Evolutionary conservation across 2,329 filamentous ascomycete species (phyloP).

Genomic region (Aspergillus candidus): DNA sequence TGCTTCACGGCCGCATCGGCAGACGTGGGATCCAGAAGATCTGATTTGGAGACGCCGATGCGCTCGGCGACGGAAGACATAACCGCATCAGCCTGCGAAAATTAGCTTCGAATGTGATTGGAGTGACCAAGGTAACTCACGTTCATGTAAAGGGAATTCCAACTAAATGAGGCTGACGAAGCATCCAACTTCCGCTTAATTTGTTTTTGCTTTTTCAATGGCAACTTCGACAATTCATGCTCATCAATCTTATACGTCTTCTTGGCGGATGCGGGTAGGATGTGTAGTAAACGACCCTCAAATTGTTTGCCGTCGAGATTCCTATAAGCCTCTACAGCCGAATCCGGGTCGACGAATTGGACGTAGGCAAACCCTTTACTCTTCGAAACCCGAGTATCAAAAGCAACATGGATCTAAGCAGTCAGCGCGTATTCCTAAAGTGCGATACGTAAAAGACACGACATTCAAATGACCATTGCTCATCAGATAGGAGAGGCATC

Average conservation of each 20-base stretch:
- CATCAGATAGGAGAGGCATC: conserved; percentile 91
- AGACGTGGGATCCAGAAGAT: conserved; percentile 90
- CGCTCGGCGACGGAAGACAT: conserved; percentile 82
- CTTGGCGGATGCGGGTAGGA: conserved; percentile 78
- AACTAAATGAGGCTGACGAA: conserved; percentile 75
- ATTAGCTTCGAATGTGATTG: too few relatives aligned
- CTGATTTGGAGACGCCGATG: conserved; percentile 82
- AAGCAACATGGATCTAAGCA: conserved; percentile 74
- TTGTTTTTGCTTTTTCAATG: conserved; percentile 88
- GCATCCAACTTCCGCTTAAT: conserved; percentile 80
- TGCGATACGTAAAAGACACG: conserved; percentile 22
- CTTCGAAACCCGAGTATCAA: conserved; percentile 60
- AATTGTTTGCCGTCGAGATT: conserved; percentile 78
- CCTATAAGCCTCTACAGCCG: conserved; percentile 73
- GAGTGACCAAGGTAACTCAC: conserved; percentile 41
- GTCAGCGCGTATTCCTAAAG: conserved; percentile 37
- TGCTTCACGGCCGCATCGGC: conserved; percentile 93
- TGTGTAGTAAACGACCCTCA: conserved; percentile 85
- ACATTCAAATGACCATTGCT: conserved; percentile 23
- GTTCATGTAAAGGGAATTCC: conserved; percentile 99
- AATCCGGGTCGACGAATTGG: conserved; percentile 64
- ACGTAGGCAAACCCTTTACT: conserved; percentile 91
- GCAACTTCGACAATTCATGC: conserved; percentile 81
- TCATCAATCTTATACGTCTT: conserved; percentile 79
- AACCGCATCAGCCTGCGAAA: conserved; percentile 64